phyloP scores from a whole-genome alignment of 805 yeast genomes.

The Priceomyces castillae region DNA sequence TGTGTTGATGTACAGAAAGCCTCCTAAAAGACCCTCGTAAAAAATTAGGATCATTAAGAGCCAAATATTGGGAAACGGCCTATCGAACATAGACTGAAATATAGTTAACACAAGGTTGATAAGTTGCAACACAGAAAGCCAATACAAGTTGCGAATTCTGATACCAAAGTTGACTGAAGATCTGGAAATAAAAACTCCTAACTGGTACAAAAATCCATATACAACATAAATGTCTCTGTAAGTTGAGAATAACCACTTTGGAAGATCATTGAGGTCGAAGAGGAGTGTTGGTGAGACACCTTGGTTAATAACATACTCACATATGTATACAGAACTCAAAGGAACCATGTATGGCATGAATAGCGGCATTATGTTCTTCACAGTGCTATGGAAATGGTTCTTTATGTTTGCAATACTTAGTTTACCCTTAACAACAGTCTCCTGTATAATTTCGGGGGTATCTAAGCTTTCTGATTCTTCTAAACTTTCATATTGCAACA shows the following conservation, averaged over 20 bases:
- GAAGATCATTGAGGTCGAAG: slow-evolving; percentile 69
- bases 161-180: slow-evolving; percentile 69
- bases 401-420: slow-evolving; percentile 1
- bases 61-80: slow-evolving; percentile 60
- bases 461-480: not conserved
- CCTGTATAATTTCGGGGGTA: not conserved
- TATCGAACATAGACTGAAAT: slow-evolving; percentile 59
- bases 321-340: slow-evolving; percentile 72
- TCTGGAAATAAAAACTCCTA: slow-evolving; percentile 90
- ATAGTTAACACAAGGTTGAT: slow-evolving; percentile 59
- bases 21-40: slow-evolving; percentile 90
- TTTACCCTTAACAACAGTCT: not conserved
- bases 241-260: slow-evolving; percentile 51
- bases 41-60: slow-evolving; percentile 60
- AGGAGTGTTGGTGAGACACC: slow-evolving; percentile 87
- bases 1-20: slow-evolving; percentile 86
- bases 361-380: slow-evolving; percentile 38
- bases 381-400: slow-evolving; percentile 19
- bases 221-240: slow-evolving; percentile 88
- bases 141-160: slow-evolving; percentile 55
- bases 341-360: slow-evolving; percentile 79
- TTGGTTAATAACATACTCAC: slow-evolving; percentile 88
- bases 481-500: not conserved
- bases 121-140: slow-evolving; percentile 65
- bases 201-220: slow-evolving; percentile 84